Percentiles rank a stretch among this genome's conserved stretches.
phyloP scores from a whole-genome alignment of 2,329 filamentous ascomycete species.

The Myriosclerotinia duriaeana region DNA sequence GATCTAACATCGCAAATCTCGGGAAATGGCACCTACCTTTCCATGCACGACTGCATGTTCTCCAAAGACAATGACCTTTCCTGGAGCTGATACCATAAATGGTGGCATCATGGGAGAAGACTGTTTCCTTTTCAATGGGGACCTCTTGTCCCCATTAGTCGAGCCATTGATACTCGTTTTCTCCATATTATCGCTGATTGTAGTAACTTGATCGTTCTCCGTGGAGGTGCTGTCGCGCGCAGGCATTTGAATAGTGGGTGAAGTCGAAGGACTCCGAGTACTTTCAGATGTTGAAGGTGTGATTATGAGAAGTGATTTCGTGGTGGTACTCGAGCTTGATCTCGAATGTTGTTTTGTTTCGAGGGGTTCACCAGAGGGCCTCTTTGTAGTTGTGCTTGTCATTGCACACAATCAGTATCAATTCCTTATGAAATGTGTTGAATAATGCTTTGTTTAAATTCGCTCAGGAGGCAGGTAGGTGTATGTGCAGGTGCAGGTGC shows the following conservation, averaged over 20 bases:
- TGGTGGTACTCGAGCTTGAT: conserved; percentile 24
- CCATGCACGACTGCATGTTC: conserved; percentile 98
- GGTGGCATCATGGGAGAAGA: conserved; percentile 73
- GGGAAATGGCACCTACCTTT: conserved; percentile 59
- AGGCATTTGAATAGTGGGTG: conserved; percentile 23
- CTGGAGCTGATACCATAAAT: conserved; percentile 97
- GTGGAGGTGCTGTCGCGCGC: conserved; percentile 1
- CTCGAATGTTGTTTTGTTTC: conserved; percentile 15
- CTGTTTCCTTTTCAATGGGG: conserved; percentile 49
- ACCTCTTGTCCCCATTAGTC: conserved; percentile 24
- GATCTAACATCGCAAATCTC: neutral
- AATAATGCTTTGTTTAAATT: conserved; percentile 3
- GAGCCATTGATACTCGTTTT: conserved; percentile 28
- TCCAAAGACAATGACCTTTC: conserved; percentile 97
- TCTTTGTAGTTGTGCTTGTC: conserved; percentile 15
- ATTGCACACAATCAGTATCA: conserved; percentile 15
- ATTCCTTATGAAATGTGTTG: neutral
- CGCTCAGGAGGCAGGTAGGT: neutral
- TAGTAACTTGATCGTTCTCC: conserved; percentile 16
- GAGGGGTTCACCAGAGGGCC: conserved; percentile 14
- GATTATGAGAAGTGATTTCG: conserved; percentile 18
- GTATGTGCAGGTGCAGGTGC: neutral
- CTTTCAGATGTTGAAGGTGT: conserved; percentile 25
- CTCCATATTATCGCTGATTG: conserved; percentile 19
- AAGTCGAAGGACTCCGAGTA: conserved; percentile 23